Evolutionary conservation across 176 grass and related monocot species (phyloP).

Genomic region (Oropetium thomaeum): DNA sequence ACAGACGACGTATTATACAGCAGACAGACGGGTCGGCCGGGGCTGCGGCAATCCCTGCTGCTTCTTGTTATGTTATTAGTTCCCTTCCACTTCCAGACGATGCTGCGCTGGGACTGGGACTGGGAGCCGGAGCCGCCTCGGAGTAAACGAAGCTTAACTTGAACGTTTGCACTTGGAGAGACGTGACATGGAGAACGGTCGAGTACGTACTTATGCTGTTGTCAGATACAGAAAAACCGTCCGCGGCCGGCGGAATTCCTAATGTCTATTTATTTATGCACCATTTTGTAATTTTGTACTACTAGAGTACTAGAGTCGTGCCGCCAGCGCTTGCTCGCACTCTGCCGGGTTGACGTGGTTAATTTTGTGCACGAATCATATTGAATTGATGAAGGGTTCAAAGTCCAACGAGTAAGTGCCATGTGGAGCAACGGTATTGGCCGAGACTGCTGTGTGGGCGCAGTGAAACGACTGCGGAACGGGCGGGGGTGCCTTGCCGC

Average conservation of each 20-base stretch:
- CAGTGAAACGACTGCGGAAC: too few relatives aligned
- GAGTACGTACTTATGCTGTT: neutral
- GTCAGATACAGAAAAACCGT: neutral
- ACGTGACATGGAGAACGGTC: neutral
- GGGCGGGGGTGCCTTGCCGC: too few relatives aligned
- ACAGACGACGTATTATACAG: neutral
- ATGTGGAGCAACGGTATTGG: neutral
- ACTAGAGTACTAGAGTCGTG: neutral
- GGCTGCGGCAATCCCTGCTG: too few relatives aligned
- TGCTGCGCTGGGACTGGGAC: too few relatives aligned
- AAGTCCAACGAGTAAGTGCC: neutral
- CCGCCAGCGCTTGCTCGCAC: neutral
- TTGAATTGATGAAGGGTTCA: neutral
- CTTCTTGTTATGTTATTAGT: too few relatives aligned
- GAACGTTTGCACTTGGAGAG: neutral
- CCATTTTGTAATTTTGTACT: too few relatives aligned
- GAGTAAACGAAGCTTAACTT: constrained; percentile 3
- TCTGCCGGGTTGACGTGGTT: neutral
- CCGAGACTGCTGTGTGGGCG: neutral
- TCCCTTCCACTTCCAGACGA: too few relatives aligned
- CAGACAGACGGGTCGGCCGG: neutral
- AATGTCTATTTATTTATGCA: too few relatives aligned
- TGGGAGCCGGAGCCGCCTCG: too few relatives aligned
- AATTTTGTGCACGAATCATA: neutral
- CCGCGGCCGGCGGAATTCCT: constrained; percentile 31